phyloP scores from a whole-genome alignment of 257 asterid species.

The Paulownia fortunei region DNA sequence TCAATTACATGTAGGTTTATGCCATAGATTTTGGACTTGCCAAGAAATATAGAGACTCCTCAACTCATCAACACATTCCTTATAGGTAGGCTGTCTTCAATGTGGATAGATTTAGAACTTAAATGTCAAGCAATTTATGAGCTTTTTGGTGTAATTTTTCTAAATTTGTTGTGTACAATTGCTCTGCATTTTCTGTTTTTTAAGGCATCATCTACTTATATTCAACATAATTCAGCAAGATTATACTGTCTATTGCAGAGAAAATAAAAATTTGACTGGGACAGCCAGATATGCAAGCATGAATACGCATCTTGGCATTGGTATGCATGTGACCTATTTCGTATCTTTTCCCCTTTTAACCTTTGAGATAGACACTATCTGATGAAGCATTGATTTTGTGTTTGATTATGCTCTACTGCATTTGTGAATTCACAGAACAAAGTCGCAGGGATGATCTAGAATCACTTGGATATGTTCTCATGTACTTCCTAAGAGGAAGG shows the following conservation, averaged over 20 bases:
- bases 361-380: not conserved
- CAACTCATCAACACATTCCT: slow-evolving; percentile 88
- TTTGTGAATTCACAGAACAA: slow-evolving; percentile 63
- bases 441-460: slow-evolving; percentile 97
- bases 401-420: slow-evolving; percentile 33
- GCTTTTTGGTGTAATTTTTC: not conserved
- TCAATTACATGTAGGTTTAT: slow-evolving; percentile 58
- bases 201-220: not conserved
- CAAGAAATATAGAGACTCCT: slow-evolving; percentile 81
- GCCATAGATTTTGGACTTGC: slow-evolving; percentile 91
- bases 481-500: slow-evolving; percentile 97
- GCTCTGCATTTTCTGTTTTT: not conserved
- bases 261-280: slow-evolving; percentile 88
- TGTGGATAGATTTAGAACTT: not conserved
- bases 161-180: not conserved
- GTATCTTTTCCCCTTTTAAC: slow-evolving; percentile 8
- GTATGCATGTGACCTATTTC: slow-evolving; percentile 43
- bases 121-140: not conserved
- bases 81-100: slow-evolving; percentile 57
- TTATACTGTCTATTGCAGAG: slow-evolving; percentile 53
- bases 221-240: slow-evolving; percentile 2
- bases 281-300: slow-evolving; percentile 96
- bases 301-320: slow-evolving; percentile 94
- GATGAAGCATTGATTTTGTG: not conserved
- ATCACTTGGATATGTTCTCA: slow-evolving; percentile 91